A percentile compares a stretch with the other conserved stretches of the same genome.
These are phyloP conservation scores for Hibiscus syriacus DNA, from an alignment of 345 rosid genomes.

Conservation along the genomic window DNA sequence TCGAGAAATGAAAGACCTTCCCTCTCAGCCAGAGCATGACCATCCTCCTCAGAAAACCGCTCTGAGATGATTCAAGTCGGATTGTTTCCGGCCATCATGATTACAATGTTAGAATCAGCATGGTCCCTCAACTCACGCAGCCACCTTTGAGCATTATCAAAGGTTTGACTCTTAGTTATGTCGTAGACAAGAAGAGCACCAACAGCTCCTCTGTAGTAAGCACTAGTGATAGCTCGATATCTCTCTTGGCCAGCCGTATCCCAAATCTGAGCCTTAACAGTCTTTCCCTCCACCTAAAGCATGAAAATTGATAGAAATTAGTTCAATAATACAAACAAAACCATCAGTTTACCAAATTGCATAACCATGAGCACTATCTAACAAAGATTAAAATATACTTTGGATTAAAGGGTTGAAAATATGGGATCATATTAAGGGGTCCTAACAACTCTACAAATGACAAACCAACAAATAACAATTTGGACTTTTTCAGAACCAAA, in stretches of 20 bases:
- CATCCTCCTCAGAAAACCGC: slow-evolving; percentile 55
- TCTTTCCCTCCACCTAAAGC: slow-evolving; percentile 68
- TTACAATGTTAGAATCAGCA: slow-evolving; percentile 72
- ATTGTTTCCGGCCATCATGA: slow-evolving; percentile 80
- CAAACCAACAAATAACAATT: neutral
- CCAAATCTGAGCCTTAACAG: slow-evolving; percentile 83
- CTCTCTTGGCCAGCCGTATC: slow-evolving; percentile 82
- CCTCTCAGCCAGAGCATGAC: slow-evolving; percentile 46
- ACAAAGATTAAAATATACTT: neutral
- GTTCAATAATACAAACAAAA: neutral
- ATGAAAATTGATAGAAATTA: neutral
- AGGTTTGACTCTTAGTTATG: slow-evolving; percentile 73
- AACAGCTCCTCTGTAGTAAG: slow-evolving; percentile 74
- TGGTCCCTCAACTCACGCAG: slow-evolving; percentile 67
- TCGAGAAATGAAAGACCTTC: slow-evolving; percentile 72
- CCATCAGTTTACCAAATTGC: neutral
- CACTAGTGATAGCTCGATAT: slow-evolving; percentile 63
- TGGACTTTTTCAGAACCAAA: neutral
- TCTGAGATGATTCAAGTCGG: slow-evolving; percentile 62
- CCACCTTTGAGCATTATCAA: slow-evolving; percentile 64
- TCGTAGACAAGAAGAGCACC: slow-evolving; percentile 79
- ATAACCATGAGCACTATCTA: neutral
- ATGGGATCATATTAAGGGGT: neutral
- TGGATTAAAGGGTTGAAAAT: too few relatives aligned
- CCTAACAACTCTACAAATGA: neutral